Base-by-base conservation (phyloP, 768 basidiomycete species). In the Lactifluus subvellereus region DNA sequence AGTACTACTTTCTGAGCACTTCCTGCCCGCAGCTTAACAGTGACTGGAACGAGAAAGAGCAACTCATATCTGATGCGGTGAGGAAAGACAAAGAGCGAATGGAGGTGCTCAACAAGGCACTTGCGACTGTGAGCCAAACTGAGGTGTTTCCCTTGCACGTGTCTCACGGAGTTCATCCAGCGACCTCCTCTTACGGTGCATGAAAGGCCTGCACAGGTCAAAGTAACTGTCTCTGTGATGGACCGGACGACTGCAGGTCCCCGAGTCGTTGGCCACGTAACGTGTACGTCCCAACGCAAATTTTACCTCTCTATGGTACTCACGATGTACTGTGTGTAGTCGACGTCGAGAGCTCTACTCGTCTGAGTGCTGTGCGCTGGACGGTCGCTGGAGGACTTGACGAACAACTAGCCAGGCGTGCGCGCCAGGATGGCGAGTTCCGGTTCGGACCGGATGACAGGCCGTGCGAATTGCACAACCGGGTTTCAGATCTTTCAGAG, bases 331-430 rank as follows among this genome's bases (percentile, higher is more conserved):
- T 1, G 4, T 48, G 6, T 42, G 6, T n/a, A 63, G 62, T 54
- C 14, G 40, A 22, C 2, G 6, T 54, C 8, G 62, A 63, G 16
- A 20, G 52, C 42, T 35, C 62, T 6, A 45, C 62, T 13, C 57
- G 51, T 8, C 52, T 63, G 9, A 27, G 57, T 18, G 57, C 62
- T 11, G n/a, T 63, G 35, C 62, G 62, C 30, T 63, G 62, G 62
- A 42, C 51, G 27, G 27, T 27, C 27, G 27, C 27, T 27, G 27
- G 27, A 27, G 27, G 27, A 27, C 27, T 27, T 27, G 1, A 47
- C 2, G 38, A 33, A 8, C 14, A 38, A n/a, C 47, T 63, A 0
- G 45, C 27, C 14, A 47, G 32, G 20, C 37, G 16, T 16, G 32
- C 51, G 30, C 52, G 62, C 27, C 51, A 48, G 27, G 33, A 2